Percentiles rank a stretch among this genome's conserved stretches.
Evolutionary conservation across 768 basidiomycete genomes (phyloP).

Genomic region (Tricholoma terreum): DNA sequence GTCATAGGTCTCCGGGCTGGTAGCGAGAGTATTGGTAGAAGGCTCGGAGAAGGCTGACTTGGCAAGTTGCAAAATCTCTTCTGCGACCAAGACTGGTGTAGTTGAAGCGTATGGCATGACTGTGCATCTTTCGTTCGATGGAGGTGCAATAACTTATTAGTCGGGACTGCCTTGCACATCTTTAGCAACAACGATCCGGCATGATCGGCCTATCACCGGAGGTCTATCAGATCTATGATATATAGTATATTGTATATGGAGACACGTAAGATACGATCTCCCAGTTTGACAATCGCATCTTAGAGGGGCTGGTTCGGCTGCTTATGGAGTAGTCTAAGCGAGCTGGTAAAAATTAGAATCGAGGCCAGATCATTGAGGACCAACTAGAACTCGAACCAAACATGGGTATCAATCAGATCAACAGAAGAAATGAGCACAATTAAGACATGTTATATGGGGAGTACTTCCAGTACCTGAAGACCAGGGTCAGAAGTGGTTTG

Average conservation of each 20-base stretch:
- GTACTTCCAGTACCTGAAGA: conserved; percentile 37
- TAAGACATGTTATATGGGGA: conserved; percentile 30
- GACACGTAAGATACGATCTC: background rate
- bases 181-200: background rate
- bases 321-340: too few relatives aligned
- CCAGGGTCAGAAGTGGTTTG: background rate
- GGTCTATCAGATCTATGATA: too few relatives aligned
- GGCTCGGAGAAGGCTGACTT: background rate
- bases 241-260: too few relatives aligned
- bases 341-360: too few relatives aligned
- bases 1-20: background rate
- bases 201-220: too few relatives aligned
- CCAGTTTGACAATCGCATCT: too few relatives aligned
- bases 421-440: background rate
- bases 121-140: background rate
- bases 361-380: too few relatives aligned
- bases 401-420: too few relatives aligned
- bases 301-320: too few relatives aligned
- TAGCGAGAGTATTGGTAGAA: too few relatives aligned
- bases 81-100: conserved; percentile 9
- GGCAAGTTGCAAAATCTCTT: conserved; percentile 11
- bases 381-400: too few relatives aligned
- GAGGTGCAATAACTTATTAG: background rate
- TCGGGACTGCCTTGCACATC: too few relatives aligned
- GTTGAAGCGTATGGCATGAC: background rate